phyloP scores from a whole-genome alignment of 129 eudicot species.

The Erigeron canadensis region DNA sequence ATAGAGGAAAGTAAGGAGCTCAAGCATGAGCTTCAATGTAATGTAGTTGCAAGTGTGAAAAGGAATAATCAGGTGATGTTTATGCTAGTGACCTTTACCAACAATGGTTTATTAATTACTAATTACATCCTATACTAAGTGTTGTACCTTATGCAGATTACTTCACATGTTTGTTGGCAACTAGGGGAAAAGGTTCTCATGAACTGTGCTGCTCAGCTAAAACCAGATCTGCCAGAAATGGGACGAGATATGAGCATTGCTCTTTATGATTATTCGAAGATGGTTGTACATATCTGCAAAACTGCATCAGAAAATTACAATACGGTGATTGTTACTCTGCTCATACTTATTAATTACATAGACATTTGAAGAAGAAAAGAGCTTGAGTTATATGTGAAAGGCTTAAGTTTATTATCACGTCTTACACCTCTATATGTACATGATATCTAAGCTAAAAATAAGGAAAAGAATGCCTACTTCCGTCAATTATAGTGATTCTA shows the following conservation, averaged over 20 bases:
- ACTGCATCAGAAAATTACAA: constrained; percentile 1
- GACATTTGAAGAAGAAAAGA: too few relatives aligned
- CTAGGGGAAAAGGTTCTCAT: constrained; percentile 40
- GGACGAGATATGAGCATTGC: constrained; percentile 25
- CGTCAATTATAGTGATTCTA: too few relatives aligned
- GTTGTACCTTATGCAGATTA: constrained; percentile 24
- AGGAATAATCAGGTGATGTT: constrained; percentile 38
- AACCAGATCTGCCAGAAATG: constrained; percentile 22
- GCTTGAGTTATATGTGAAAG: too few relatives aligned
- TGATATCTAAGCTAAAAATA: too few relatives aligned
- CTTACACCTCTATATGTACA: too few relatives aligned
- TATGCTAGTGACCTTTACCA: background rate
- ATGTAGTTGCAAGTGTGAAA: constrained; percentile 30
- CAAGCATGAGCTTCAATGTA: constrained; percentile 33
- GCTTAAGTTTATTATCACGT: too few relatives aligned
- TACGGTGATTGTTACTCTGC: constrained; percentile 17
- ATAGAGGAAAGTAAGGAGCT: constrained; percentile 38
- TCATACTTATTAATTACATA: background rate
- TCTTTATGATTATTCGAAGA: constrained; percentile 36
- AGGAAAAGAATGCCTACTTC: too few relatives aligned
- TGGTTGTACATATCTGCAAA: constrained; percentile 34
- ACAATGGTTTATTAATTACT: background rate
- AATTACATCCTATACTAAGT: background rate
- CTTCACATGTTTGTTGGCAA: constrained; percentile 35
- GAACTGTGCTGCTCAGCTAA: constrained; percentile 31